phyloP scores from a whole-genome alignment of 192 early-diverging fungal genomes.

The Chytriomyces sp. region DNA sequence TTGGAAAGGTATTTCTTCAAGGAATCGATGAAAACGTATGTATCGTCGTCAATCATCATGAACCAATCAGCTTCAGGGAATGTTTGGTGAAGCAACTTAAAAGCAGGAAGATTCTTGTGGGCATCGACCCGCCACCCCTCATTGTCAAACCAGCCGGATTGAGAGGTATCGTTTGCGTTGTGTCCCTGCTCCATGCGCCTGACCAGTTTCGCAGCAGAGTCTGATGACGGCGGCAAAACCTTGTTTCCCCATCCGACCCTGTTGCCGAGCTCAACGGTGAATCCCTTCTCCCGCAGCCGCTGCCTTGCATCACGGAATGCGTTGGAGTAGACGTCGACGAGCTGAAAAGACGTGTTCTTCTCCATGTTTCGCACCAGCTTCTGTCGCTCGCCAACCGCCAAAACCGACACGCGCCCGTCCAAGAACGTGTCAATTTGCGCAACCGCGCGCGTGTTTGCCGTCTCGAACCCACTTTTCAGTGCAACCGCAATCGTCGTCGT shows the following conservation, averaged over 20 bases:
- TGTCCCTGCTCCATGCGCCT: background rate
- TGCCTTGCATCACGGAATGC: slow-evolving; percentile 28
- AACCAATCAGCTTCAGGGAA: slow-evolving; percentile 64
- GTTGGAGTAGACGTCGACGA: slow-evolving; percentile 52
- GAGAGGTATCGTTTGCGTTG: background rate
- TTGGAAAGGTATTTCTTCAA: slow-evolving; percentile 32
- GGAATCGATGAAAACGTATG: slow-evolving; percentile 56
- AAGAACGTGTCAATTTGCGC: slow-evolving; percentile 58
- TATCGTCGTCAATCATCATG: slow-evolving; percentile 68
- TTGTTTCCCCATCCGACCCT: background rate
- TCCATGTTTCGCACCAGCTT: slow-evolving; percentile 33
- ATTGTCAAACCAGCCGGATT: background rate
- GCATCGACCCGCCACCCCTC: slow-evolving; percentile 18
- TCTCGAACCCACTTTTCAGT: slow-evolving; percentile 54
- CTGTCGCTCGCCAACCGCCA: slow-evolving; percentile 57
- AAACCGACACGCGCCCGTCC: slow-evolving; percentile 36
- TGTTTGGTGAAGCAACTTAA: slow-evolving; percentile 43
- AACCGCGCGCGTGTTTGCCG: slow-evolving; percentile 37
- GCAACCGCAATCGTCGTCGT: slow-evolving; percentile 46
- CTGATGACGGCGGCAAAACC: background rate
- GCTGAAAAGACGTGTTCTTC: too few species aligned
- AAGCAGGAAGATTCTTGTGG: slow-evolving; percentile 53
- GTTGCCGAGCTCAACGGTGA: background rate
- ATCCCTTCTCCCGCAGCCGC: background rate
- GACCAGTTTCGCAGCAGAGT: background rate